Evolutionary conservation across 176 grass and related monocot genomes (phyloP), one percentile per base, ranked within the genome.

Genomic region (Aegilops umbellulata): DNA sequence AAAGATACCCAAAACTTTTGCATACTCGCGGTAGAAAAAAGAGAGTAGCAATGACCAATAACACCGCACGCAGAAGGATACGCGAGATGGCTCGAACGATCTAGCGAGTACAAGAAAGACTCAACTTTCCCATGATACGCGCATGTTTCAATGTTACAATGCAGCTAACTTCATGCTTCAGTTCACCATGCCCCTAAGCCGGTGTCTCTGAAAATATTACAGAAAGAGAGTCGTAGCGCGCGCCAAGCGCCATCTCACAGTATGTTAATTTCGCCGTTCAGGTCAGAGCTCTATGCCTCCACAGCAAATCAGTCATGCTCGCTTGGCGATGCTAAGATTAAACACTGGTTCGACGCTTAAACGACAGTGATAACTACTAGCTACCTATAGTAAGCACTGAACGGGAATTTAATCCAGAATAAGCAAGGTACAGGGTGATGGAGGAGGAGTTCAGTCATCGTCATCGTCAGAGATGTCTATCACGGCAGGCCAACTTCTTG

Each of bases 401-500:
- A 42, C 15, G 27, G 19, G 2, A 58, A 58, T 8, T 22, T 15
- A 61, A 79, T 70, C 20, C 24, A 67, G 68, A 49, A 26, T 22
- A 39, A 73, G 27, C n/a, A 29, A 7, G 29, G 16, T 19, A 19
- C 31, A 29, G 30, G 17, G 5, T 49, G 66, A 53, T 16, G 7
- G 16, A 25, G 19, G 34, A 49, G 27, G 53, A 26, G 60, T n/a
- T 84, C 75, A 90, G 32, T 90, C 89, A 53, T 89, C 88, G 66
- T 91, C 90, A 51, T 92, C 49, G 15, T 53, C 90, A 32, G 90
- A 84, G 65, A 92, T 80, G 24, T 63, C 16, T 76, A 92, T 80
- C 13, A 92, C 22, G 63, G 35, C 55, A 25, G 4, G 57, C 30
- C 11, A 23, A 30, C 3, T 73, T 55, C 38, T 73, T 88, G 67